phyloP scores from a whole-genome alignment of 208 protist species.

The Acanthamoeba castellanii region DNA sequence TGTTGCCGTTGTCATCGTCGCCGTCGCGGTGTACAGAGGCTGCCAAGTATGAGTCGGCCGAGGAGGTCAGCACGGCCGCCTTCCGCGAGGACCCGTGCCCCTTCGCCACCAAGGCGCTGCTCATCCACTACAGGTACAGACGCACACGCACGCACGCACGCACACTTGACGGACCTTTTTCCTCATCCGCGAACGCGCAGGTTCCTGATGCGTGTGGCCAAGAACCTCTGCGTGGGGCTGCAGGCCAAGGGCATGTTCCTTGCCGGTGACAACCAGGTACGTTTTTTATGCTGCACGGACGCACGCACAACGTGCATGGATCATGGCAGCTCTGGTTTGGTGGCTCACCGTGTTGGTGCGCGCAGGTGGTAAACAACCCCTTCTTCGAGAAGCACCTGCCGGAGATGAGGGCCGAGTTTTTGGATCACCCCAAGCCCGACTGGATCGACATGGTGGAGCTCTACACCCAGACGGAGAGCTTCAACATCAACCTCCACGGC shows the following conservation, averaged over 20 bases:
- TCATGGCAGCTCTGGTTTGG: too few species aligned
- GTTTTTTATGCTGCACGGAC: background rate
- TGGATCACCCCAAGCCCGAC: constrained; percentile 58
- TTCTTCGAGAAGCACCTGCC: constrained; percentile 71
- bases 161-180: too few species aligned
- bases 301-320: background rate
- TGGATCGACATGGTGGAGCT: constrained; percentile 68
- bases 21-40: background rate
- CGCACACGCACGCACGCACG: background rate
- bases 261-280: constrained; percentile 71
- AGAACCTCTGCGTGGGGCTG: constrained; percentile 64
- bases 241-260: constrained; percentile 70
- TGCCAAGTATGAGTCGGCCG: background rate
- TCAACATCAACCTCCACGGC: constrained; percentile 75
- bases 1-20: background rate
- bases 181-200: background rate
- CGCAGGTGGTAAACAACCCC: constrained; percentile 59
- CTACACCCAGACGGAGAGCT: constrained; percentile 48
- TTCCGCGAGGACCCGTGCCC: constrained; percentile 49
- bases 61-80: background rate
- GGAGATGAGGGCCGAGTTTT: constrained; percentile 45
- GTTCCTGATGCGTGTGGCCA: constrained; percentile 71
- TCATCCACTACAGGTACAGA: constrained; percentile 43
- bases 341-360: background rate
- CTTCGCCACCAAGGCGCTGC: constrained; percentile 40